phyloP scores from a whole-genome alignment of 352 stramenopile species.

The Phytophthora kernoviae region DNA sequence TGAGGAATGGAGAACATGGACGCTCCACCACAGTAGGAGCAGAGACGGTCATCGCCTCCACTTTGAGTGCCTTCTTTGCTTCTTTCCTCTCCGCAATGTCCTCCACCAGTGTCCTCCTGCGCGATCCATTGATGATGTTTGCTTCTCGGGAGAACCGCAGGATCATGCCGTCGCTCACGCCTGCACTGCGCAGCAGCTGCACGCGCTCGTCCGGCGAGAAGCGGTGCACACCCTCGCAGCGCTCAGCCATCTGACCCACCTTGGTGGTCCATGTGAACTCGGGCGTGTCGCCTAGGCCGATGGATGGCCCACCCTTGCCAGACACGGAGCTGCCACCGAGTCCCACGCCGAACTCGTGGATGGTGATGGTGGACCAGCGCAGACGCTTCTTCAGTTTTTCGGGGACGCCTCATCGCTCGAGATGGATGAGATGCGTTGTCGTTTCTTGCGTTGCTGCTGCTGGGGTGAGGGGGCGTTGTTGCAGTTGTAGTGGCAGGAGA shows the following conservation, averaged over 20 bases:
- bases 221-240: conserved; percentile 60
- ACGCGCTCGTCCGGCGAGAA: conserved; percentile 60
- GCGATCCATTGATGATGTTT: conserved; percentile 68
- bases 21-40: conserved; percentile 23
- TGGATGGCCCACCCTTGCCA: conserved; percentile 51
- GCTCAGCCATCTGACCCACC: conserved; percentile 63
- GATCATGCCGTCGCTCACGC: conserved; percentile 71
- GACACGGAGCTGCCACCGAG: conserved; percentile 58
- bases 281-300: conserved; percentile 50
- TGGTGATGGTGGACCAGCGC: conserved; percentile 61
- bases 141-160: conserved; percentile 65
- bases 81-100: conserved; percentile 40
- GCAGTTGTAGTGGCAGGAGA: conserved; percentile 3
- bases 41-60: conserved; percentile 5
- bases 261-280: conserved; percentile 73
- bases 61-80: conserved; percentile 37
- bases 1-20: conserved; percentile 38
- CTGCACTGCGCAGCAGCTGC: conserved; percentile 48
- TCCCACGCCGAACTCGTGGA: conserved; percentile 61
- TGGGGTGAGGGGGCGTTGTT: conserved; percentile 6
- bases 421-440: conserved; percentile 15
- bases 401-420: conserved; percentile 7
- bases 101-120: conserved; percentile 52
- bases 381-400: conserved; percentile 46
- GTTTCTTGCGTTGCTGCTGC: conserved; percentile 18